These are phyloP conservation scores for Fusarium anthophilum DNA, from an alignment of 2,329 filamentous ascomycete species.

Conservation along the genomic window DNA sequence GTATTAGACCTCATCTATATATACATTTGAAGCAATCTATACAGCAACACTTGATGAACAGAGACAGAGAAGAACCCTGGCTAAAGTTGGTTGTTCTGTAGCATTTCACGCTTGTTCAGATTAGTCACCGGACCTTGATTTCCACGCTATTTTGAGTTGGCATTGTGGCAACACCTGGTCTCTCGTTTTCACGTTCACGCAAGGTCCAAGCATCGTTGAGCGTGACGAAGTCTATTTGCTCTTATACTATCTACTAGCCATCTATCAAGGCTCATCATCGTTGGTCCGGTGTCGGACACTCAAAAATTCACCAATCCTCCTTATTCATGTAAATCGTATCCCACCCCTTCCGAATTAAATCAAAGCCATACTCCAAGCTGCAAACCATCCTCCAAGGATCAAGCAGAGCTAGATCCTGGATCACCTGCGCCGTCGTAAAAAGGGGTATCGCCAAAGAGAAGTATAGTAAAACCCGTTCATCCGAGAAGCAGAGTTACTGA, in stretches of 20 bases:
- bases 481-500: conserved; percentile 38
- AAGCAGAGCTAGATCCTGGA: conserved; percentile 12
- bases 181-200: not conserved
- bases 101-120: conserved; percentile 1
- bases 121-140: conserved; percentile 30
- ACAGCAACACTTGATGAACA: no score
- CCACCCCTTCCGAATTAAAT: conserved; percentile 43
- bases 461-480: conserved; percentile 42
- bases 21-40: not conserved
- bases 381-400: conserved; percentile 41
- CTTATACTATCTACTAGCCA: conserved; percentile 38
- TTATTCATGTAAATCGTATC: conserved; percentile 38
- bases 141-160: not conserved
- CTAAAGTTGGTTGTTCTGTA: not conserved
- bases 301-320: conserved; percentile 41
- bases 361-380: conserved; percentile 43
- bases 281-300: conserved; percentile 30
- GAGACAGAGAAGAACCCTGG: not conserved
- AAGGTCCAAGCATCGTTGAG: conserved; percentile 2
- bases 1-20: not conserved
- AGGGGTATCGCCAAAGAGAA: conserved; percentile 49
- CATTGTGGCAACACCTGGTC: not conserved
- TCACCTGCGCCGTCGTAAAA: conserved; percentile 39
- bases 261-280: conserved; percentile 34
- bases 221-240: conserved; percentile 38